A percentile compares a stretch with the other conserved stretches of the same genome.
These are phyloP conservation scores for Blastosporella zonata DNA, from an alignment of 1,284 basidiomycete species.

Conservation along the genomic window DNA sequence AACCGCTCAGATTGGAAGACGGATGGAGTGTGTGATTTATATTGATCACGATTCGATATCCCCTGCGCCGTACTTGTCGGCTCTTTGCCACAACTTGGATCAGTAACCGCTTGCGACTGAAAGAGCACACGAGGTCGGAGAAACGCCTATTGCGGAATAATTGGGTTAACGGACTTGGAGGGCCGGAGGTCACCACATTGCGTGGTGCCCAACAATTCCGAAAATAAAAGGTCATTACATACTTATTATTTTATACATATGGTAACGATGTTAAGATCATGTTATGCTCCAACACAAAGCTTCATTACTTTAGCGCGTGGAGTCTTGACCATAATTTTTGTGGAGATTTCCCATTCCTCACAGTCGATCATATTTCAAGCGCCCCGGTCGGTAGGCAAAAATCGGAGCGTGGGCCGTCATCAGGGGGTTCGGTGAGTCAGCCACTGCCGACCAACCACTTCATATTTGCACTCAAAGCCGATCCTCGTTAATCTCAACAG, in stretches of 20 bases:
- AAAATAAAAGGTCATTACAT: too few relatives aligned
- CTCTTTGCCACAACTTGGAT: conserved; percentile 2
- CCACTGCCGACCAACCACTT: not conserved
- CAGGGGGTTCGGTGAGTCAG: not conserved
- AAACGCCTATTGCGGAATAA: not conserved
- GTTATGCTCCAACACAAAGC: too few relatives aligned
- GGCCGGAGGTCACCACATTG: conserved; percentile 7
- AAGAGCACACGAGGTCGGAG: not conserved
- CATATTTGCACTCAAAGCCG: too few relatives aligned
- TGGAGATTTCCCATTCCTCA: not conserved
- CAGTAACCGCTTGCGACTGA: not conserved
- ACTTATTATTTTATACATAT: too few relatives aligned
- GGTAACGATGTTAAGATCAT: too few relatives aligned
- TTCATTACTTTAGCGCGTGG: too few relatives aligned
- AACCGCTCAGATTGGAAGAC: conserved; percentile 31
- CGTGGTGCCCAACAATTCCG: too few relatives aligned
- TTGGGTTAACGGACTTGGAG: not conserved
- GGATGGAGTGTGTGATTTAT: conserved; percentile 14
- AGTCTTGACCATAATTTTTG: not conserved
- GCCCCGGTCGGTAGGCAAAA: not conserved
- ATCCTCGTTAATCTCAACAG: too few relatives aligned
- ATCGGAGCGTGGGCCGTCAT: not conserved
- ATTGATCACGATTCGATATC: conserved; percentile 13
- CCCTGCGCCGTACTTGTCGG: conserved; percentile 17
- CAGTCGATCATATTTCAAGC: not conserved